Base-by-base conservation (phyloP, 169 alveolate genomes). In the Haemoproteus tartakovskyi region DNA sequence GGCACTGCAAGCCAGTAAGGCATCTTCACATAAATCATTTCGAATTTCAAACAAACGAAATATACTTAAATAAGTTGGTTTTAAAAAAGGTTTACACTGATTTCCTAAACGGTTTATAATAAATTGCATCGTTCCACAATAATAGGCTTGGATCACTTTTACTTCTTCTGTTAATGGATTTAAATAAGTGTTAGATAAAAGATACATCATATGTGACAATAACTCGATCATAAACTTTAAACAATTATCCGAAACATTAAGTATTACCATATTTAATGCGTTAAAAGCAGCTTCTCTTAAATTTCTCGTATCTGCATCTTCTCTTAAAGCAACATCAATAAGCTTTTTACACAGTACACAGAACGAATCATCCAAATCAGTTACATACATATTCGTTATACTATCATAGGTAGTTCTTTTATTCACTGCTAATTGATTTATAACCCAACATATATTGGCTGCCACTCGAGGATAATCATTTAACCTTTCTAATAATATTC, bases 1-100 rank as follows among this genome's bases (percentile, higher is more conserved):
- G 38, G 96, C 94, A 26, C 93, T 85, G 6, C 87, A 79, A 18
- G 94, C 90, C 48, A 92, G 81, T 62, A 92, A 78, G 11, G 93
- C 96, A 78, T 92, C 96, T 79, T 91, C 94, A 62, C 79, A 79
- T 18, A 79, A 43, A 30, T 79, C 80, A n/a, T 33, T 62, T 36
- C 79, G 45, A n/a, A 62, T 62, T 52, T 79, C 79, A 37, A 79
- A 79, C 18, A 79, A 40, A 24, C 79, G 14, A 86, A 62, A 48
- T 51, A 86, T 40, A 27, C 57, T 80, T 79, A 80, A 61, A 89
- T 62, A 54, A 3, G 57, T 70, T 46, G 89, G 84, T 47, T 74
- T 60, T 11, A 56, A 57, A 67, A 83, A 36, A 40, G 85, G 62
- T 40, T 62, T 79, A 60, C 86, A 79, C 43, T 79, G 74, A 30